Evolutionary conservation across 768 basidiomycete species (phyloP), one percentile per base, ranked within the genome.

Genomic region (Macrolepiota albuminosa): DNA sequence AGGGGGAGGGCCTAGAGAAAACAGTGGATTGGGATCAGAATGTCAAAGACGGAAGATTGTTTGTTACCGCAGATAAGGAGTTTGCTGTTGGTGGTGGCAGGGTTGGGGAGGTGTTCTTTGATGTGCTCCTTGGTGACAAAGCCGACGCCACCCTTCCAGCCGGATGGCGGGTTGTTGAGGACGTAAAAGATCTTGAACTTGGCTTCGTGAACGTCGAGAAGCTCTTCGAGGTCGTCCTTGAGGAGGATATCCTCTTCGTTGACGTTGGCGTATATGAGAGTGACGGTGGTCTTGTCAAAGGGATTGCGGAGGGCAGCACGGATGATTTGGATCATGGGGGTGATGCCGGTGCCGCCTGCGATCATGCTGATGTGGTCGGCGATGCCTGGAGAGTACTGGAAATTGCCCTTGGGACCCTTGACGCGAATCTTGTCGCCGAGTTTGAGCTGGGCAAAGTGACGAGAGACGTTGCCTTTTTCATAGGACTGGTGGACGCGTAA

Each of bases 271-370:
- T 98, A 98, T 70, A 99, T 92, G 69, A 99, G 84, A 64, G 81
- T 84, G 68, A 98, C 74, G 65, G 80, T 84, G 43, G 96, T 98
- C 62, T 70, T 78, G 81, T 99, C 97, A 47, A 76, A 71, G n/a
- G 92, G 86, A 73, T 95, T 93, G 74, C 90, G 88, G 71, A 98
- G 83, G 13, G 88, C 85, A n/a, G 95, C 91, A 62, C 91, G 89
- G 75, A 98, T 89, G 79, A 99, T 92, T 72, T 99, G 96, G 67
- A 97, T 87, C 96, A 98, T 98, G 69, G 97, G 97, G 0, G 97
- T 96, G 73, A 99, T 96, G 58, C 97, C 97, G 2, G 97, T 98
- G 40, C 97, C 97, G 51, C 97, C 97, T 16, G 95, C 95, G 68
- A 99, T 97, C 95, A 99, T 95, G 69, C 93, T 89, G 59, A 99